Evolutionary conservation across 2,329 filamentous ascomycete genomes (phyloP).

Genomic region (Rachicladosporium sp.): DNA sequence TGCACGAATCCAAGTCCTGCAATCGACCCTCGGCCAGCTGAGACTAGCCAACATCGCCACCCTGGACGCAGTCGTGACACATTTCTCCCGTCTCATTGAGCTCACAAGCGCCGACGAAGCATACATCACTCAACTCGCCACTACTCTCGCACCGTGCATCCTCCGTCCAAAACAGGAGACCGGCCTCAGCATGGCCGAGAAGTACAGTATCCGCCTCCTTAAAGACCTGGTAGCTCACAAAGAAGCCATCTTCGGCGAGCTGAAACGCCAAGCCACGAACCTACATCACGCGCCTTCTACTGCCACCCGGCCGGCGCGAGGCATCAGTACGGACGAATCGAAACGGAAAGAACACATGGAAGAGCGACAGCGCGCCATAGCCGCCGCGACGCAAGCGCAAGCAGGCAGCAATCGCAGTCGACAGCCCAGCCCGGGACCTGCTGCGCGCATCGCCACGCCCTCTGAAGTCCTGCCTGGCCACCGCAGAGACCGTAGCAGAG

Average conservation of each 20-base stretch:
- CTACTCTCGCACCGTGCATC: slow-evolving; percentile 68
- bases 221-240: slow-evolving; percentile 90
- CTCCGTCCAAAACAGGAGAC: slow-evolving; percentile 78
- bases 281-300: slow-evolving; percentile 53
- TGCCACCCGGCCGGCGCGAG: slow-evolving; percentile 52
- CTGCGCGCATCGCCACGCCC: slow-evolving; percentile 18
- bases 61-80: slow-evolving; percentile 94
- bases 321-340: slow-evolving; percentile 90
- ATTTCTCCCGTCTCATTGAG: slow-evolving; percentile 93
- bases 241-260: slow-evolving; percentile 84
- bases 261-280: slow-evolving; percentile 71
- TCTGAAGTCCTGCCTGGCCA: slow-evolving; percentile 32
- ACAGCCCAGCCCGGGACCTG: slow-evolving; percentile 38
- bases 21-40: slow-evolving; percentile 89
- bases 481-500: slow-evolving; percentile 66
- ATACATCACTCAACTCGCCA: slow-evolving; percentile 65
- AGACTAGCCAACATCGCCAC: slow-evolving; percentile 95
- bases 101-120: slow-evolving; percentile 88
- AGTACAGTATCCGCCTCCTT: slow-evolving; percentile 78
- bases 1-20: slow-evolving; percentile 76
- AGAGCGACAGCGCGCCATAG: slow-evolving; percentile 73
- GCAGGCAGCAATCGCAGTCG: slow-evolving; percentile 14
- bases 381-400: slow-evolving; percentile 27
- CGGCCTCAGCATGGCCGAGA: slow-evolving; percentile 88
- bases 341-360: slow-evolving; percentile 90